These are phyloP conservation scores for Epichloe aotearoae DNA, from an alignment of 2,329 filamentous ascomycete genomes.

Conservation along the genomic window DNA sequence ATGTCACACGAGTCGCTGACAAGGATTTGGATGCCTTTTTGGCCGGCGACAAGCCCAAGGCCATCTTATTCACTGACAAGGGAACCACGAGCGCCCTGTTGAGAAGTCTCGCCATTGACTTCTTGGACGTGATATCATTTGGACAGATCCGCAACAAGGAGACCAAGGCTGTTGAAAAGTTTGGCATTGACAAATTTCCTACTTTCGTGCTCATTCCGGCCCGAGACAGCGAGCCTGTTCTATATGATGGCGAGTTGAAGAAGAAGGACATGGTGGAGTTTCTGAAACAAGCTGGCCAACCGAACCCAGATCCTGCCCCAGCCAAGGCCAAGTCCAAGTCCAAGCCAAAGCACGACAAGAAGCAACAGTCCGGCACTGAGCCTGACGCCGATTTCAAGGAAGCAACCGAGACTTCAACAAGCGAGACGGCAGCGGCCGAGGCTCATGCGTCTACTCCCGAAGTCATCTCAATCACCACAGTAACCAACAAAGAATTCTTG, in stretches of 20 bases:
- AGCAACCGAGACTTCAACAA: conserved; percentile 21
- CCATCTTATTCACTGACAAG: conserved; percentile 87
- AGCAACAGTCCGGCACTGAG: conserved; percentile 11
- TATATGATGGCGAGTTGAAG: conserved; percentile 74
- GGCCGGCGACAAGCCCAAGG: conserved; percentile 61
- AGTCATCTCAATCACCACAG: conserved; percentile 50
- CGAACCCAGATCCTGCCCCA: conserved; percentile 60
- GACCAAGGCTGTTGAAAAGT: conserved; percentile 54
- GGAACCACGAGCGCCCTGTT: conserved; percentile 73
- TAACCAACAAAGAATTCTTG: conserved; percentile 51
- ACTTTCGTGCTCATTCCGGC: conserved; percentile 68
- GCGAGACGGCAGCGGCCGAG: conserved; percentile 17
- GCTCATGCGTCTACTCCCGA: conserved; percentile 14
- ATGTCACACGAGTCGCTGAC: conserved; percentile 70
- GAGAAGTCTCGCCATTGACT: conserved; percentile 81
- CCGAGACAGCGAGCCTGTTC: conserved; percentile 50
- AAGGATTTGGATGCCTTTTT: conserved; percentile 69
- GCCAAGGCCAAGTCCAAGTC: conserved; percentile 22
- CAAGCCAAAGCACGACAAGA: conserved; percentile 20
- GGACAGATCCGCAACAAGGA: conserved; percentile 80
- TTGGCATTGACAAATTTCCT: conserved; percentile 66
- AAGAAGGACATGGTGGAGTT: conserved; percentile 74
- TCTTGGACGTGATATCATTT: conserved; percentile 63
- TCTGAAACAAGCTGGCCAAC: conserved; percentile 61
- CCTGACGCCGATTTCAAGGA: conserved; percentile 25